A percentile compares a stretch with the other conserved stretches of the same genome.
phyloP scores from a whole-genome alignment of 257 asterid species.

The Solanum piurae region DNA sequence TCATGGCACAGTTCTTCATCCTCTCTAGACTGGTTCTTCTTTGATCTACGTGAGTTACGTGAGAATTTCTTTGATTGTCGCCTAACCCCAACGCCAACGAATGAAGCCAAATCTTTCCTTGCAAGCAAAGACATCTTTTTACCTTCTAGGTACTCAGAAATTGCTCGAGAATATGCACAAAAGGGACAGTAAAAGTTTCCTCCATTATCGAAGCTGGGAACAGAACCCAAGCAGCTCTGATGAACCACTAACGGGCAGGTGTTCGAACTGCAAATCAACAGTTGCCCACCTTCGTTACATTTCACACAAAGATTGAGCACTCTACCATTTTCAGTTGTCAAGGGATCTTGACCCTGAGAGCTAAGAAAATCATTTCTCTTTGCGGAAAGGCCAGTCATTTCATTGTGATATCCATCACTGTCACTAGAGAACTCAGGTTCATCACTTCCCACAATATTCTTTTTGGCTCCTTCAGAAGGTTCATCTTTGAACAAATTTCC shows the following conservation, averaged over 20 bases:
- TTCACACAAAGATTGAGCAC: slow-evolving; percentile 36
- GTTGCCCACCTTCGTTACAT: slow-evolving; percentile 34
- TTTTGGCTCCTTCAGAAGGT: slow-evolving; percentile 8
- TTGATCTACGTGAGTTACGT: neutral
- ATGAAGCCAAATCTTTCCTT: slow-evolving; percentile 36
- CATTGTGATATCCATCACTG: slow-evolving; percentile 28
- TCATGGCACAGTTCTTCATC: neutral
- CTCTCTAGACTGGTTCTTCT: neutral
- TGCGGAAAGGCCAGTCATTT: slow-evolving; percentile 20
- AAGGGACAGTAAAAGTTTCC: slow-evolving; percentile 54
- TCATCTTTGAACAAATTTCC: slow-evolving; percentile 1
- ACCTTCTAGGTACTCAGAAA: slow-evolving; percentile 31
- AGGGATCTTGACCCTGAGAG: slow-evolving; percentile 44
- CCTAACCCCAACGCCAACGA: slow-evolving; percentile 19
- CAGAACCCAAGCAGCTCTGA: slow-evolving; percentile 48
- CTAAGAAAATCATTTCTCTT: slow-evolving; percentile 34
- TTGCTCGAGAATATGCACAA: slow-evolving; percentile 60
- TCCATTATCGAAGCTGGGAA: slow-evolving; percentile 21
- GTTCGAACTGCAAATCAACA: slow-evolving; percentile 35
- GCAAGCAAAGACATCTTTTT: slow-evolving; percentile 32
- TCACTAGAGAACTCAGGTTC: slow-evolving; percentile 19
- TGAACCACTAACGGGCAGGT: slow-evolving; percentile 48
- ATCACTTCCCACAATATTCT: neutral
- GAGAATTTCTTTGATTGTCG: slow-evolving; percentile 10
- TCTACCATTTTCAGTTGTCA: slow-evolving; percentile 23